These are phyloP conservation scores for Cadophora malorum DNA, from an alignment of 2,329 filamentous ascomycete genomes.

Conservation along the genomic window DNA sequence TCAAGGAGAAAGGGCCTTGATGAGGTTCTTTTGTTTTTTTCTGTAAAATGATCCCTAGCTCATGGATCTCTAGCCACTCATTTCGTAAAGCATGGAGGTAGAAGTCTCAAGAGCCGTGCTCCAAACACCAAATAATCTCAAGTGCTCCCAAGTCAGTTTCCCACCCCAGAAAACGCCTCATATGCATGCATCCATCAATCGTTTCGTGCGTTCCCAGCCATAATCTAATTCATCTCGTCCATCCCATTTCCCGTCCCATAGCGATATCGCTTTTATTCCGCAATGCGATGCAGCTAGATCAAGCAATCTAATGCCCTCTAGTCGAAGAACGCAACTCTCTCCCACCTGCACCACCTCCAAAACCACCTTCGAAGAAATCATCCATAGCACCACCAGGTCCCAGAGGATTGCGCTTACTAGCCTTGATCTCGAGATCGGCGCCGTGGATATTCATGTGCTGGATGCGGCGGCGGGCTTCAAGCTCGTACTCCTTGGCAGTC, in stretches of 20 bases:
- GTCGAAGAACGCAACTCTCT: conserved; percentile 25
- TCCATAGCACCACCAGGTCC: conserved; percentile 17
- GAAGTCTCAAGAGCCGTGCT: conserved; percentile 1
- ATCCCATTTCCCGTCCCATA: background rate
- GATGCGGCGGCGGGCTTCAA: conserved; percentile 76
- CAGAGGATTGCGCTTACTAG: conserved; percentile 25
- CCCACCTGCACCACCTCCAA: conserved; percentile 1
- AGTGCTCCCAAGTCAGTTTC: background rate
- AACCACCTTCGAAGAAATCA: conserved; percentile 27
- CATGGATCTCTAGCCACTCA: background rate
- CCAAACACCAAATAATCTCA: conserved; percentile 18
- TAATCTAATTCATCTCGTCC: conserved; percentile 9
- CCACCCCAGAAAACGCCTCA: conserved; percentile 23
- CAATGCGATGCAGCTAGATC: background rate
- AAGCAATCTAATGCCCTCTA: background rate
- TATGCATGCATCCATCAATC: conserved; percentile 25
- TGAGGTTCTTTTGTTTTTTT: background rate
- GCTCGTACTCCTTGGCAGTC: conserved; percentile 74
- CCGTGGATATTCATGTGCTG: conserved; percentile 77
- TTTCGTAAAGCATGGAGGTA: background rate
- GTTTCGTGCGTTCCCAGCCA: conserved; percentile 9
- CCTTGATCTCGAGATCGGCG: conserved; percentile 73
- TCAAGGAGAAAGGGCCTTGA: background rate
- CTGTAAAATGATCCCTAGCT: background rate
- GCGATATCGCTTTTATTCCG: background rate